Base-by-base conservation (phyloP, 176 grass and related monocot genomes). In the Aegilops speltoides region DNA sequence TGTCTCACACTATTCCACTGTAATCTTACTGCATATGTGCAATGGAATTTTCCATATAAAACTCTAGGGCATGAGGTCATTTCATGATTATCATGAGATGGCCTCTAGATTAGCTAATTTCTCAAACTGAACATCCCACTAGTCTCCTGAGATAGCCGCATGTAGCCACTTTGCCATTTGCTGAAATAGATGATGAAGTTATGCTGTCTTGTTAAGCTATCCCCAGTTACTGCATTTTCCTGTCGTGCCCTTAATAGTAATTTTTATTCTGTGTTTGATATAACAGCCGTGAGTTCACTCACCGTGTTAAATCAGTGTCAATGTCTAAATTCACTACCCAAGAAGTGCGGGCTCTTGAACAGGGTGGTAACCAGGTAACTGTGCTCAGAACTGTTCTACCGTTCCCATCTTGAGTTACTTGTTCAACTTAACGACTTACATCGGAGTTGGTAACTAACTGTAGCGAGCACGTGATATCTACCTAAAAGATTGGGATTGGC, bases 251-350 rank as follows among this genome's bases (percentile, higher is more conserved):
- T 69, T 59, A 41, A 86, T 63, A 78, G 37, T 73, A 54, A 19
- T 54, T 31, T 78, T 71, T 78, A 62, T 65, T 50, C 36, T 29
- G 0, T 76, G 56, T 81, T 31, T 76, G 16, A 34, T 87, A 80
- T 78, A 73, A 67, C 94, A 94, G 94, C 79, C 94, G 94, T 31
- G 97, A 99, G 67, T 99, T 99, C 36, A 99, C 97, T 26, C 97
- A 99, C 72, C 81, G 92, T 78, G 97, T 99, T n/a, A 99, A 99
- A 83, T 99, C 97, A 2, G 94, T 99, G 68, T 96, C 97, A 13
- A 93, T 96, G 97, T 83, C 94, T 65, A 99, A 93, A 90, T 99
- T 99, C 89, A 91, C 86, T 69, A 96, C 87, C 76, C 94, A 99
- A 86, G 94, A 99, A 89, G 94, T 96, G 52, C 85, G 87, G 37